Base-by-base conservation (phyloP, 495 filamentous ascomycete genomes). In the Lentithecium fluviatile region DNA sequence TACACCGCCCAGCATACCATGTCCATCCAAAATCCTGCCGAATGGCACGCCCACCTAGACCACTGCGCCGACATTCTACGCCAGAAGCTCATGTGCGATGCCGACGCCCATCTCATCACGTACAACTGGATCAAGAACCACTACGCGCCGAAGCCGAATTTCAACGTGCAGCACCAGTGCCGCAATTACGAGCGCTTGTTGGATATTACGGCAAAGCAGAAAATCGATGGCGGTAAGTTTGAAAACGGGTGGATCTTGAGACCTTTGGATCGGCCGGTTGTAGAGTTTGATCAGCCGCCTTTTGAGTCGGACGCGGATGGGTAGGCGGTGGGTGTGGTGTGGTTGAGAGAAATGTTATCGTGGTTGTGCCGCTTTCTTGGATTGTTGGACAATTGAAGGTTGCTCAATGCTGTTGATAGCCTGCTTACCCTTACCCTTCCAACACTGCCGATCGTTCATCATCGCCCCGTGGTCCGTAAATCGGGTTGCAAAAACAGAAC, bases 11-110 rank as follows among this genome's bases (percentile, higher is more conserved):
- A 34, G 6, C 36, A 15, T 20, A 10, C 13, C 6, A 72, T 29
- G 69, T 62, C 21, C 45, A 63, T 7, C 48, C 13, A 20, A 29
- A 40, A 7, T 60, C 2, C 54, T n/a, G 13, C 25, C 72, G 54
- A 63, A 19, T 56, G 47, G 45, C 38, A 17, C 2, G 37, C 4
- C 1, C 60, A 63, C 19, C 2, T 57, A 2, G 60, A 64, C 36
- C 71, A 74, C 40, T 74, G 71, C 48, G 47, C 64, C 1, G 71
- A 71, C 20, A 69, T 74, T 36, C 53, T 74, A n/a, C 69, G 71
- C 5, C 70, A 70, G 40, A 67, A 60, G 38, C 32, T 74, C 4
- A 74, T 71, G 66, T 74, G 71, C 48, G 60, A 73, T 45, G 63
- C 64, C 4, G 68, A 74, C 49, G 62, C 69, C 1, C 53, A 37